A percentile compares a stretch with the other conserved stretches of the same genome.
Conservation (phyloP, 2,329 filamentous ascomycete genomes). For the Teratosphaeria nubilosa region DNA sequence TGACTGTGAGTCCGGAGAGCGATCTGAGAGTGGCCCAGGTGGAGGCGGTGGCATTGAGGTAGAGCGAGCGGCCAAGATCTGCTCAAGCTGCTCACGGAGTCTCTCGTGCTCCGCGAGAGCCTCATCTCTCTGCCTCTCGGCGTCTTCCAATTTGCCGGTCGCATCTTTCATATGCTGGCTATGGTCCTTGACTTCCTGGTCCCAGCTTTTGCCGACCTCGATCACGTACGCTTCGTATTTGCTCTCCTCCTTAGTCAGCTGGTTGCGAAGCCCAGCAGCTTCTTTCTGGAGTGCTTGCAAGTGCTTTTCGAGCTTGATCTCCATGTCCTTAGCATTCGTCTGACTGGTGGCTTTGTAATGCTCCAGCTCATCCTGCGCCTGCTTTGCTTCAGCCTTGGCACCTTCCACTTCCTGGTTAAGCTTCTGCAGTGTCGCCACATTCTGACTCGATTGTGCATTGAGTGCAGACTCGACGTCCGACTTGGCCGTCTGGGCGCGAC, state of each 20-base stretch:
- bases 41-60: background rate
- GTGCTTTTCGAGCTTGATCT: background rate
- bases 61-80: background rate
- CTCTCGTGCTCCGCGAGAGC: constrained; percentile 3
- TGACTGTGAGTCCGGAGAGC: background rate
- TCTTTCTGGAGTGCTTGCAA: background rate
- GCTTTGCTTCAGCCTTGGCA: background rate
- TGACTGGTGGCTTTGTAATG: background rate
- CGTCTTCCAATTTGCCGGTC: constrained; percentile 1
- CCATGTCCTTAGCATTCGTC: background rate
- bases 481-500: background rate
- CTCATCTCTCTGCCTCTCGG: constrained; percentile 4
- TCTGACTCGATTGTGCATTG: background rate
- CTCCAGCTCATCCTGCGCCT: background rate
- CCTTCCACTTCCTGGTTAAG: background rate
- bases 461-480: constrained; percentile 1
- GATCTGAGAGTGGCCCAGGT: background rate
- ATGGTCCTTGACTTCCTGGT: constrained; percentile 1
- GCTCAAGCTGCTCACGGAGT: constrained; percentile 4
- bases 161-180: constrained; percentile 1
- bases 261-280: background rate
- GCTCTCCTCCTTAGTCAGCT: constrained; percentile 1
- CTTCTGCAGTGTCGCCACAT: background rate
- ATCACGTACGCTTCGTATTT: background rate
- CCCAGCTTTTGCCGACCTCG: background rate